Base-by-base conservation (phyloP, 306 rosid genomes). In the Coriaria nepalensis region DNA sequence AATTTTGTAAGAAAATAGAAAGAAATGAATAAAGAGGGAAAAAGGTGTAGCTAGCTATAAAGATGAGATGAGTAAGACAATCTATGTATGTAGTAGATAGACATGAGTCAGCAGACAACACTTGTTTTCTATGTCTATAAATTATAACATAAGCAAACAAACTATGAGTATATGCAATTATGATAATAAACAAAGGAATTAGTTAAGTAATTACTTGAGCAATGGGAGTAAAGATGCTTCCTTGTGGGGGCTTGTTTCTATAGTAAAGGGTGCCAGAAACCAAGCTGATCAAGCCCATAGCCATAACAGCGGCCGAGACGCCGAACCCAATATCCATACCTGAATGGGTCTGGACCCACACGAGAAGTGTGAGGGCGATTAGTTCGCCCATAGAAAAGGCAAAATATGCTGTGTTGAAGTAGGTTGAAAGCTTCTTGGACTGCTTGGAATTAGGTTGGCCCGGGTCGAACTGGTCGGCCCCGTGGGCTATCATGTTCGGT, bases 311-410 rank as follows among this genome's bases (percentile, higher is more conserved):
- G 0, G 98, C 96, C 0, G 98, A 92, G 45, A 92, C 79, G 0
- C 94, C 98, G 52, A 92, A 92, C 6, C 98, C 98, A 0, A 76
- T 80, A 37, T 92, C 98, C 98, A 92, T 92, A 1, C 98, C 98
- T 2, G 98, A 92, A 39, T 85, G 98, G 57, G 98, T 92, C 74
- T 92, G 98, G 58, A 92, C 73, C 94, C 94, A 92, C 35, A 92
- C 83, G 43, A 92, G 79, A 61, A 85, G 20, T 4, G 96, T 92
- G 4, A 92, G 81, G 36, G 96, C 94, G 20, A 92, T 29, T 45
- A 92, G 93, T 42, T 92, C 81, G 4, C 98, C 98, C 39, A 82
- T 8, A 0, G 94, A 92, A 64, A 92, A 92, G 33, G 98, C 94
- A 32, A 85, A 82, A 48, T 92, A 92, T 0, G 94, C 94, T 0